A percentile compares a stretch with the other conserved stretches of the same genome.
These are phyloP conservation scores for Hyphopichia fennica DNA, from an alignment of 1,139 yeast genomes.

Conservation along the genomic window DNA sequence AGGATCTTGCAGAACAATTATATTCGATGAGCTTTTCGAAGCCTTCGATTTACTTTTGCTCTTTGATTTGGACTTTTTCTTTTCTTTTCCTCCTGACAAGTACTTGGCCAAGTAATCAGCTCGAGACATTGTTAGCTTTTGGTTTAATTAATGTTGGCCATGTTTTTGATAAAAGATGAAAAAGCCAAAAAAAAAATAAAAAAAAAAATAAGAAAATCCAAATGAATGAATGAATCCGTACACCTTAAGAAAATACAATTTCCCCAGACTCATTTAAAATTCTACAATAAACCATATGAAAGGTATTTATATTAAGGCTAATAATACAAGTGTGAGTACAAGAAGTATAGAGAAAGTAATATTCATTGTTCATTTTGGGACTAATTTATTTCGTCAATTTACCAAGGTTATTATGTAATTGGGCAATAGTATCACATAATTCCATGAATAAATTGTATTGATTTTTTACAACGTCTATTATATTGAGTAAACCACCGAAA, in stretches of 20 bases:
- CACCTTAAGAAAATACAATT: neutral
- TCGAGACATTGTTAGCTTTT: constrained; percentile 11
- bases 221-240: neutral
- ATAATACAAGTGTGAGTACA: constrained; percentile 4
- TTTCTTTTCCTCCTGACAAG: constrained; percentile 12
- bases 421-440: constrained; percentile 86
- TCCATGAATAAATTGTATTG: constrained; percentile 90
- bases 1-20: neutral
- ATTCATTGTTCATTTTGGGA: too few relatives aligned
- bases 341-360: too few relatives aligned
- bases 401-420: constrained; percentile 65
- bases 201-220: neutral
- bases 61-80: constrained; percentile 7
- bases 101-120: constrained; percentile 31
- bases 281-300: neutral
- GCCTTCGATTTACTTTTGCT: constrained; percentile 2
- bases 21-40: constrained; percentile 4
- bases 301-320: constrained; percentile 1
- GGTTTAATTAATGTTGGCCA: too few relatives aligned
- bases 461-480: constrained; percentile 69
- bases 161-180: too few relatives aligned
- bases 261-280: neutral
- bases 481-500: constrained; percentile 52
- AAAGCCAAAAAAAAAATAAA: neutral
- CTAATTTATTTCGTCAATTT: constrained; percentile 16